These are phyloP conservation scores for Ogataea chonburiensis DNA, from an alignment of 805 yeast genomes.

Conservation along the genomic window DNA sequence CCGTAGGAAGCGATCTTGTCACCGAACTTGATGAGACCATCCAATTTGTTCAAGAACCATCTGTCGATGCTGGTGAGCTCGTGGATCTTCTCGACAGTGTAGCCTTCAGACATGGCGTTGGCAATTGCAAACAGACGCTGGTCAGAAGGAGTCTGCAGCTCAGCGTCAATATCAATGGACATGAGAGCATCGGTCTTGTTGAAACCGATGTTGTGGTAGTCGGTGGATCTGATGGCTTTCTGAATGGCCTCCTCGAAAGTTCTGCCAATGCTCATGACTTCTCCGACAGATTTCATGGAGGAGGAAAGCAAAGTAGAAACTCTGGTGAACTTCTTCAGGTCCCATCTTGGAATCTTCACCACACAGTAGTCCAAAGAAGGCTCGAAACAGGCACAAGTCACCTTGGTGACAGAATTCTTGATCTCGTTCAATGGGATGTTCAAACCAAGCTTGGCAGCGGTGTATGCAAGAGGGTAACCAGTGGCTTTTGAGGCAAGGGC, in stretches of 20 bases:
- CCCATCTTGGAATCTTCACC: slow-evolving; percentile 99
- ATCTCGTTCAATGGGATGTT: slow-evolving; percentile 90
- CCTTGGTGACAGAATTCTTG: slow-evolving; percentile 88
- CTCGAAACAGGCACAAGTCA: slow-evolving; percentile 95
- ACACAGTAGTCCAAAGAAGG: slow-evolving; percentile 97
- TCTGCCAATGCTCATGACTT: slow-evolving; percentile 96
- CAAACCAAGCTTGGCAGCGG: slow-evolving; percentile 95
- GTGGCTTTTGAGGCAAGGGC: slow-evolving; percentile 99
- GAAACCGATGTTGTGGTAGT: slow-evolving; percentile 94
- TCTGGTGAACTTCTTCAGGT: slow-evolving; percentile 89
- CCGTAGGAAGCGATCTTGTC: slow-evolving; percentile 56
- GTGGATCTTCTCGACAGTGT: slow-evolving; percentile 91
- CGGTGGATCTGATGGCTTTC: slow-evolving; percentile 95
- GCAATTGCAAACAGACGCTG: slow-evolving; percentile 96
- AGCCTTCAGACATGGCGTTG: slow-evolving; percentile 85
- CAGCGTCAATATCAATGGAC: slow-evolving; percentile 90
- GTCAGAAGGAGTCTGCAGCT: slow-evolving; percentile 95
- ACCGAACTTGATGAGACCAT: slow-evolving; percentile 71
- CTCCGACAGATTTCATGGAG: slow-evolving; percentile 98
- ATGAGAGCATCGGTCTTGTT: slow-evolving; percentile 77
- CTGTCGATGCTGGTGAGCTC: slow-evolving; percentile 86
- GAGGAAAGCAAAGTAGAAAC: slow-evolving; percentile 86
- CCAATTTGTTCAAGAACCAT: slow-evolving; percentile 92
- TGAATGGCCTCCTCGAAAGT: slow-evolving; percentile 97
- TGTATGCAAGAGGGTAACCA: slow-evolving; percentile 96